Evolutionary conservation across 768 basidiomycete genomes (phyloP), one percentile per base, ranked within the genome.

Genomic region (Tulasnella sp.): DNA sequence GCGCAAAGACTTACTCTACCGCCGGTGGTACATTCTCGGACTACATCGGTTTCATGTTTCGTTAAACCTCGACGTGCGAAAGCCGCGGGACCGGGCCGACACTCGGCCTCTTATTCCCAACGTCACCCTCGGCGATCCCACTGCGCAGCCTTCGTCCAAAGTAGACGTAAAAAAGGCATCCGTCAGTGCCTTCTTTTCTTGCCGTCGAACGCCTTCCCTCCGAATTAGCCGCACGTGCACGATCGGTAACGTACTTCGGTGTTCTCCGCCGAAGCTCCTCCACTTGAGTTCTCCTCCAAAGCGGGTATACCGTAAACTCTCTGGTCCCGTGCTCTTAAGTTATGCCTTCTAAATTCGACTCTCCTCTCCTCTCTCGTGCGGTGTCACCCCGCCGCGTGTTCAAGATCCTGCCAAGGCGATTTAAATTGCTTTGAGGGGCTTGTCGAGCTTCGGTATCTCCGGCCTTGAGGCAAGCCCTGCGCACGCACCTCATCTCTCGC

Each of bases 251-350:
- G 24, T 54, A 54, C 24, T n/a, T n/a, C 54, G 54, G 54, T 22
- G 54, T 54, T 54, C 54, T 54, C 54, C 54, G 54, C 54, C 46
- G 46, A 14, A 37, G 37, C 16, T 14, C 16, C 3, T 14, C 4
- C 16, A 46, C 3, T n/a, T 11, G 16, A 46, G 16, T 46, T 46
- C 16, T 0, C 16, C 18, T 16, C n/a, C n/a, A 8, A 4, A 46
- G 14, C 46, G 14, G 46, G 16, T 3, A 18, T 3, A 46, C 54
- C 24, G n/a, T n/a, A 54, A 54, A 54, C 22, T 46, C 54, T 54
- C 54, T 54, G 54, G 54, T 54, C 54, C 24, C 54, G 54, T 54
- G 54, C 54, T 54, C 54, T 54, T 54, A 54, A n/a, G 54, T 54
- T 54, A 11, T n/a, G 50, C 24, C 54, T n/a, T n/a, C 54, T 22